Evolutionary conservation across 2,329 filamentous ascomycete species (phyloP).

Genomic region (Ophiocordyceps camponoti-rufipedis): DNA sequence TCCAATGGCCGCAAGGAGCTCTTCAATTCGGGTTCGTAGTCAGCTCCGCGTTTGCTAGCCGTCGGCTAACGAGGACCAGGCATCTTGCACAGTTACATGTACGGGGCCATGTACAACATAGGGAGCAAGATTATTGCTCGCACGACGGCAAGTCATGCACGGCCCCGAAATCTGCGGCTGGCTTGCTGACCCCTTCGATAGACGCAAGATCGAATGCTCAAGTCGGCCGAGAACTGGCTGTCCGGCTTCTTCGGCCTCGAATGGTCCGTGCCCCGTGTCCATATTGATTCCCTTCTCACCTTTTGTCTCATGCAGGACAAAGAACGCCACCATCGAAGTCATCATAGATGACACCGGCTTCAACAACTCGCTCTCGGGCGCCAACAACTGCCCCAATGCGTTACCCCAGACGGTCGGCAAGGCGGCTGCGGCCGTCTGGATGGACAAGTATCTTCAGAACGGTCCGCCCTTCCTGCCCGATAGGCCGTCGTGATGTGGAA

Average conservation of each 20-base stretch:
- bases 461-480: slow-evolving; percentile 13
- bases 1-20: slow-evolving; percentile 56
- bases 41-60: neutral
- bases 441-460: slow-evolving; percentile 43
- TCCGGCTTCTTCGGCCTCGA: slow-evolving; percentile 63
- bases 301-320: slow-evolving; percentile 23
- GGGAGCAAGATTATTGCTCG: slow-evolving; percentile 54
- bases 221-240: slow-evolving; percentile 61
- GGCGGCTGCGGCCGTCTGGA: slow-evolving; percentile 40
- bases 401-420: slow-evolving; percentile 29
- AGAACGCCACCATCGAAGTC: slow-evolving; percentile 54
- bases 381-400: slow-evolving; percentile 46
- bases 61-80: slow-evolving; percentile 17
- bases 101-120: slow-evolving; percentile 52
- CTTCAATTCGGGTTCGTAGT: slow-evolving; percentile 37
- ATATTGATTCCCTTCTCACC: neutral
- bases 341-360: slow-evolving; percentile 45
- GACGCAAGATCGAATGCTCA: slow-evolving; percentile 61
- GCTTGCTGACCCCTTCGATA: slow-evolving; percentile 7
- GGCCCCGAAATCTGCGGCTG: no score
- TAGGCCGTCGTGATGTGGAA: neutral
- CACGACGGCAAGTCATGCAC: slow-evolving; percentile 30
- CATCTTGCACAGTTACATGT: slow-evolving; percentile 54
- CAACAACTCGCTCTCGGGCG: slow-evolving; percentile 56
- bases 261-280: slow-evolving; percentile 23